phyloP scores from a whole-genome alignment of 306 rosid genomes.

The Dicorynia guianensis region DNA sequence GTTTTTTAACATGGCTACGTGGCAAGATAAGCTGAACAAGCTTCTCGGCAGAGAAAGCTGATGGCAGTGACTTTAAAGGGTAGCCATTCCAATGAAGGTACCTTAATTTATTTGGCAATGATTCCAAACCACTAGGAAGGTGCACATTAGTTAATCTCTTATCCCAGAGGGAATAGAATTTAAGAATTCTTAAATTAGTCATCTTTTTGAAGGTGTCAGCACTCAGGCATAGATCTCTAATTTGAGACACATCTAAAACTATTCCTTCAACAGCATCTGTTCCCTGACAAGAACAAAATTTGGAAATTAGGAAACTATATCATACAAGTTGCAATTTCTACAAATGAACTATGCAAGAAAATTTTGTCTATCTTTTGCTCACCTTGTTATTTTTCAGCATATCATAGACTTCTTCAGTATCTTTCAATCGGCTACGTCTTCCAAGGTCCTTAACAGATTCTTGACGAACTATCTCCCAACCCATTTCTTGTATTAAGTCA shows the following conservation, averaged over 20 bases:
- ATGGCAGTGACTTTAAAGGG: conserved; percentile 3
- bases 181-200: conserved; percentile 23
- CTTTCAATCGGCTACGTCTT: background rate
- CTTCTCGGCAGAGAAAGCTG: background rate
- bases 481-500: conserved; percentile 25
- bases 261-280: background rate
- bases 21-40: conserved; percentile 17
- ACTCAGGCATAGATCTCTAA: background rate
- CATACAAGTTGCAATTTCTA: background rate
- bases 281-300: background rate
- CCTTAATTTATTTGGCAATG: background rate
- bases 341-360: background rate
- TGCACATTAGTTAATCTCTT: background rate
- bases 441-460: background rate
- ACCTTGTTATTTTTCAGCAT: background rate
- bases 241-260: background rate
- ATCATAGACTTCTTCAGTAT: background rate
- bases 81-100: conserved; percentile 20
- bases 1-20: background rate
- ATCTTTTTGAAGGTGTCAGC: conserved; percentile 28
- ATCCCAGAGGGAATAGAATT: background rate
- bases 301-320: no score
- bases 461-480: background rate
- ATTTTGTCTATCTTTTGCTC: background rate
- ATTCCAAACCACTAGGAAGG: background rate